A percentile compares a stretch with the other conserved stretches of the same genome.
Evolutionary conservation across 164 flowering plant species (phyloP).

Genomic region (Liquidambar formosana): DNA sequence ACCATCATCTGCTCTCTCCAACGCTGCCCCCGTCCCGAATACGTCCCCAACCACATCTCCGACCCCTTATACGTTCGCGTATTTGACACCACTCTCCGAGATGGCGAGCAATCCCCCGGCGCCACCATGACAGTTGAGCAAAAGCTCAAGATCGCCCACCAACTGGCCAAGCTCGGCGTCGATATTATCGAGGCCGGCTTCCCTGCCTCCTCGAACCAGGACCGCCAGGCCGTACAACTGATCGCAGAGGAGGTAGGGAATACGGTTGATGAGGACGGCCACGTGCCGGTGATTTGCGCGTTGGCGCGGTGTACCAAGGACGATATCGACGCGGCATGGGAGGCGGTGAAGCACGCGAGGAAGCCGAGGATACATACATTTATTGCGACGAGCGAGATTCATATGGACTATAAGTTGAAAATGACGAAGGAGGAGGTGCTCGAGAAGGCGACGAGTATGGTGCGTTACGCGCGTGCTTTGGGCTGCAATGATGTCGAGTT

Average conservation of each 20-base stretch:
- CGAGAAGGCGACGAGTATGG: conserved; percentile 80
- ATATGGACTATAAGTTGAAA: conserved; percentile 79
- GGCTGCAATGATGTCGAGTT: conserved; percentile 95
- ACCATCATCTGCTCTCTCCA: conserved; percentile 5
- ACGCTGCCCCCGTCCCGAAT: conserved; percentile 47
- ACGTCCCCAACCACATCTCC: conserved; percentile 73
- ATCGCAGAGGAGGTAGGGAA: conserved; percentile 84
- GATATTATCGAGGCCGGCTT: conserved; percentile 98
- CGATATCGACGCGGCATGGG: conserved; percentile 90
- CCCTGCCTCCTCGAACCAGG: conserved; percentile 85
- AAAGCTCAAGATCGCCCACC: conserved; percentile 89
- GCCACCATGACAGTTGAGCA: conserved; percentile 88
- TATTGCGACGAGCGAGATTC: conserved; percentile 93
- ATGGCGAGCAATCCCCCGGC: conserved; percentile 99
- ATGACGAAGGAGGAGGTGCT: conserved; percentile 78
- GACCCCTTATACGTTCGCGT: conserved; percentile 88
- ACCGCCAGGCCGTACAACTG: conserved; percentile 71
- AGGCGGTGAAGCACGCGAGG: conserved; percentile 78
- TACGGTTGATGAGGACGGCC: conserved; percentile 48
- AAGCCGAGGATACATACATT: conserved; percentile 87
- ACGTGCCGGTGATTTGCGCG: conserved; percentile 94
- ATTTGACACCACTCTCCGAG: conserved; percentile 98
- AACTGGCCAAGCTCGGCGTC: conserved; percentile 84
- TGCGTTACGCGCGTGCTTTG: conserved; percentile 75
- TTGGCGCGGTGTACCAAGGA: conserved; percentile 76